phyloP scores from a whole-genome alignment of 2,329 filamentous ascomycete genomes.

The Alternaria gansuensis region DNA sequence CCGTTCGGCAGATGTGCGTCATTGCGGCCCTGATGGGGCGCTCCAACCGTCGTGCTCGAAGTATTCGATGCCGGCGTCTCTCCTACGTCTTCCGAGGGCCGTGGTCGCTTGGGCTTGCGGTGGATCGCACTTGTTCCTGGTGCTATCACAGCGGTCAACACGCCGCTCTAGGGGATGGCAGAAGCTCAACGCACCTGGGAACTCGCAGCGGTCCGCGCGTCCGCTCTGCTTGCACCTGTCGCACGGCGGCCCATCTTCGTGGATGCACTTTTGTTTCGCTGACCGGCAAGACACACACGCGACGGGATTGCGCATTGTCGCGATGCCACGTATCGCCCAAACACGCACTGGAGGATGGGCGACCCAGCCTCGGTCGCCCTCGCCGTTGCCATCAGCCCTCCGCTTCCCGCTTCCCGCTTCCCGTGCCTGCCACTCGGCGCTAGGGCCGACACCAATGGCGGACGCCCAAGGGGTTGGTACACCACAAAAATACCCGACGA shows the following conservation, averaged over 20 bases:
- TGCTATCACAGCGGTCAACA: conserved; percentile 30
- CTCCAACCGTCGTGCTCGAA: conserved; percentile 16
- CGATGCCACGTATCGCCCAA: neutral
- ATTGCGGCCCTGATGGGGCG: conserved; percentile 30
- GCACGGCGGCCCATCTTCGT: conserved; percentile 52
- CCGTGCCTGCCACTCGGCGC: conserved; percentile 10
- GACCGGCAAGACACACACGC: conserved; percentile 52
- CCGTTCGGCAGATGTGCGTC: conserved; percentile 41
- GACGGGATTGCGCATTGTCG: conserved; percentile 52
- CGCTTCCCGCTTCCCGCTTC: conserved; percentile 12
- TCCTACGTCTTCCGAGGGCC: conserved; percentile 37
- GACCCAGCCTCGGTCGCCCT: conserved; percentile 4
- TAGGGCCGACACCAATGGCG: conserved; percentile 7
- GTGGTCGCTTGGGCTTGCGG: conserved; percentile 50
- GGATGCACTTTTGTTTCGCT: conserved; percentile 54
- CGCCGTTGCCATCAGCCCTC: conserved; percentile 12
- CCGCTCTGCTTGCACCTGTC: conserved; percentile 51
- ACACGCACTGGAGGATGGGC: conserved; percentile 1
- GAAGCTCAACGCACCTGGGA: conserved; percentile 11
- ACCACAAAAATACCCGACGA: neutral
- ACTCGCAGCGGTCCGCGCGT: conserved; percentile 44
- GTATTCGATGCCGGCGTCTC: conserved; percentile 27
- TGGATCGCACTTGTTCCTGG: conserved; percentile 53
- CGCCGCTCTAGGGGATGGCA: neutral
- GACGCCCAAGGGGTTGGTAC: neutral